phyloP scores from a whole-genome alignment of 2,329 filamentous ascomycete genomes.

The Calonectria naviculata region DNA sequence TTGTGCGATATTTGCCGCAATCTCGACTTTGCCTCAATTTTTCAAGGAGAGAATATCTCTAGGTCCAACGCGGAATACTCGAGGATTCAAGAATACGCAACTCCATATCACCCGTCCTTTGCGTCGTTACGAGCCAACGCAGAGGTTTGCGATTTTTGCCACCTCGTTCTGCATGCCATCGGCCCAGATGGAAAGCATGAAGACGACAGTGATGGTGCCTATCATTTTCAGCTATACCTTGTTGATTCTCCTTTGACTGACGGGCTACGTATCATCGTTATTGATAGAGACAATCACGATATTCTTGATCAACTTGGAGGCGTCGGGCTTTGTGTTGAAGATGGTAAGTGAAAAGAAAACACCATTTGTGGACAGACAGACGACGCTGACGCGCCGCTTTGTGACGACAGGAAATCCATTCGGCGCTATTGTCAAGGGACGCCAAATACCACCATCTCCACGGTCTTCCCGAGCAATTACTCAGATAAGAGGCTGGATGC shows the following conservation, averaged over 20 bases:
- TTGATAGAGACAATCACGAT: neutral
- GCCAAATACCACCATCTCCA: neutral
- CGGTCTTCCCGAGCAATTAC: neutral
- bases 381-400: neutral
- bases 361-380: too few relatives aligned
- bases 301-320: neutral
- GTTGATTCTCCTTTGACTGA: neutral
- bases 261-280: neutral
- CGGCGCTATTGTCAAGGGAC: neutral
- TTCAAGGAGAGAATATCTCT: neutral
- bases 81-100: neutral
- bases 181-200: neutral
- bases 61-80: too few relatives aligned
- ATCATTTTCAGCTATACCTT: neutral
- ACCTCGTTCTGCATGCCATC: neutral
- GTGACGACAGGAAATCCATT: neutral
- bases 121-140: neutral
- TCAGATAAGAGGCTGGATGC: neutral
- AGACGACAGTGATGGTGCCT: too few relatives aligned
- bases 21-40: neutral
- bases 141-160: neutral
- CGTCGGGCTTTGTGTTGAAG: neutral
- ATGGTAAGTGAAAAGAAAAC: neutral
- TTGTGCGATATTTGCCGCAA: neutral
- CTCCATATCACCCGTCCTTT: neutral